Base-by-base conservation (phyloP, 1,284 basidiomycete genomes). In the Cystobasidium pallidum region DNA sequence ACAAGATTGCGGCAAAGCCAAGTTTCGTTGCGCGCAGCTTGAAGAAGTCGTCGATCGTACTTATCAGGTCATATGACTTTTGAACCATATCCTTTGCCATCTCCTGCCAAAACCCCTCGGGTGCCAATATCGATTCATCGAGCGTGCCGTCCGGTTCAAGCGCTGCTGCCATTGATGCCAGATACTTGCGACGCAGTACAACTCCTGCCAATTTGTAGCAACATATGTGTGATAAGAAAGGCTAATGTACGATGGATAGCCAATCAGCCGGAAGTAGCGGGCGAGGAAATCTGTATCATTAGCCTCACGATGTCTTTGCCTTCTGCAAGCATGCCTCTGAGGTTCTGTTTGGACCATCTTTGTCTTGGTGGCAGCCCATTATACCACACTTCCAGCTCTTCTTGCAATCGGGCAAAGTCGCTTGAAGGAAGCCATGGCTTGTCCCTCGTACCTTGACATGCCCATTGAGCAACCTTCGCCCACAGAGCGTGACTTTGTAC, bases 31-130 rank as follows among this genome's bases (percentile, higher is more conserved):
- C 43, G 8, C 66, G 52, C 28, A 57, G 26, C 24, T 55, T 55
- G 66, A 67, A 67, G 66, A 67, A 67, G 32, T 67, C 66, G 17
- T 67, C 66, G 24, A 67, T 67, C 10, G 55, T 67, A 30, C 19
- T 30, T 15, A 67, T 67, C 24, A 67, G 39, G 19, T 67, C 52
- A 34, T 39, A 67, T 19, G 66, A 55, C 32, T 36, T 49, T 17
- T 47, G 52, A n/a, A 67, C 66, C 66, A 67, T 67, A 21, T 58
- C 66, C 41, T 55, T 47, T 1, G 66, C 52, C 39, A 67, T 41
- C 8, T 55, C 66, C 28, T 55, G 51, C 66, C 66, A 67, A 30
- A 67, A 67, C 0, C 66, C 66, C 30, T 49, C 52, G 2, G 52
- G 66, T 1, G 66, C 66, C 8, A 58, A 39, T 43, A 57, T 58